Conservation (phyloP, 768 basidiomycete genomes). For the Boletus eberwhitei region DNA sequence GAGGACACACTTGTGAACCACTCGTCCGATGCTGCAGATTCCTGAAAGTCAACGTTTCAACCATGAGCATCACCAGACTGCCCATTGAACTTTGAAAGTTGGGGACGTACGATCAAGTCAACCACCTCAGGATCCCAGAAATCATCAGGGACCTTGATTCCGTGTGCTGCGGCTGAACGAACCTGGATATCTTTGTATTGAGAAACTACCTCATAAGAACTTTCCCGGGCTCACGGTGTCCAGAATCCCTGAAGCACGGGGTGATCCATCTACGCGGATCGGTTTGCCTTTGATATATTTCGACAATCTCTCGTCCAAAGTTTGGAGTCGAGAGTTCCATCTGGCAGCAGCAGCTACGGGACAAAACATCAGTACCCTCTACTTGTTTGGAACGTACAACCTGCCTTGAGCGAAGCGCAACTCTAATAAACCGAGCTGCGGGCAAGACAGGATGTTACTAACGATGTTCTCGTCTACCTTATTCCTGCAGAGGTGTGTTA, state of each 20-base stretch:
- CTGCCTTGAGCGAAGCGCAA: constrained; percentile 64
- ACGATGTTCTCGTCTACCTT: constrained; percentile 67
- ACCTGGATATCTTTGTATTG: constrained; percentile 37
- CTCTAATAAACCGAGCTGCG: constrained; percentile 59
- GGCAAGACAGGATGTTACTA: constrained; percentile 67
- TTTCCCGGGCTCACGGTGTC: constrained; percentile 49
- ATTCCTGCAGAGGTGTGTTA: constrained; percentile 42
- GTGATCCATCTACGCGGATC: constrained; percentile 71
- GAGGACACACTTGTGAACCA: constrained; percentile 63
- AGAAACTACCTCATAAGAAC: neutral
- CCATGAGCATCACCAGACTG: neutral
- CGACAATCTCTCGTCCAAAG: constrained; percentile 62
- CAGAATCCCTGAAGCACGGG: constrained; percentile 69
- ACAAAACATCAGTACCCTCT: neutral
- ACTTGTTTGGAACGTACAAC: neutral
- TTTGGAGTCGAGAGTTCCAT: constrained; percentile 59
- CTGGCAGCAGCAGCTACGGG: constrained; percentile 56
- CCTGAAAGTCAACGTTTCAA: constrained; percentile 35
- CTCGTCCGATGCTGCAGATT: constrained; percentile 70
- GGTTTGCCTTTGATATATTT: constrained; percentile 68
- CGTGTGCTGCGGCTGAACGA: constrained; percentile 67
- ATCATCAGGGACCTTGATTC: constrained; percentile 65
- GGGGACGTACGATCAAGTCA: constrained; percentile 50
- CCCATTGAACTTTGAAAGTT: neutral
- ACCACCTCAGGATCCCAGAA: constrained; percentile 62